These are phyloP conservation scores for Lichenothelia convexa DNA, from an alignment of 495 filamentous ascomycete species.

Conservation along the genomic window DNA sequence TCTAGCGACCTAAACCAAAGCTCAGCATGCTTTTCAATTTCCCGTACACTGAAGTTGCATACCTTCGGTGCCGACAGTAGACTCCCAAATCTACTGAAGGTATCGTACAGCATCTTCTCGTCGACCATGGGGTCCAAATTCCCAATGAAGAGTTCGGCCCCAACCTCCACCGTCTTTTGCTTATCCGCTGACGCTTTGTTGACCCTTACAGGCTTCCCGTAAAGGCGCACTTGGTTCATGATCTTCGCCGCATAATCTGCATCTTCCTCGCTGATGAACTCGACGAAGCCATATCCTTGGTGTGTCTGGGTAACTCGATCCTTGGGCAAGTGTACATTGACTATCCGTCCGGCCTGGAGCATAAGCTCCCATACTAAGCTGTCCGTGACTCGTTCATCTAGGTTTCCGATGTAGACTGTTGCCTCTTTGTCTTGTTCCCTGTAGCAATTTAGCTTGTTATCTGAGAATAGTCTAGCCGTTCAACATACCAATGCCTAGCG, in stretches of 20 bases:
- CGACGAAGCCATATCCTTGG: slow-evolving; percentile 97
- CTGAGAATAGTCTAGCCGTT: background rate
- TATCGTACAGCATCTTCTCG: slow-evolving; percentile 93
- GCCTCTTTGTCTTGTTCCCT: slow-evolving; percentile 99
- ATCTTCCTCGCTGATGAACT: slow-evolving; percentile 89
- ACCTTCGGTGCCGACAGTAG: slow-evolving; percentile 70
- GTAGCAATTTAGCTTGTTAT: slow-evolving; percentile 5
- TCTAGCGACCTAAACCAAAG: slow-evolving; percentile 74
- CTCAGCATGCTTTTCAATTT: too few relatives aligned
- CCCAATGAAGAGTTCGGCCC: slow-evolving; percentile 91
- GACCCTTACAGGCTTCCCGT: slow-evolving; percentile 86
- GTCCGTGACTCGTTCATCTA: slow-evolving; percentile 88
- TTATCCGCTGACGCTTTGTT: slow-evolving; percentile 96
- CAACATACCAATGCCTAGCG: slow-evolving; percentile 2
- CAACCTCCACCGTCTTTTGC: slow-evolving; percentile 88
- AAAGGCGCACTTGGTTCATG: slow-evolving; percentile 88
- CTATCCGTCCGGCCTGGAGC: slow-evolving; percentile 88
- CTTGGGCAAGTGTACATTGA: slow-evolving; percentile 94
- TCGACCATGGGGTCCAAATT: slow-evolving; percentile 91
- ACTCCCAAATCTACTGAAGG: slow-evolving; percentile 83
- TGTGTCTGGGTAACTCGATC: slow-evolving; percentile 92
- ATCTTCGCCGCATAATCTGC: slow-evolving; percentile 93
- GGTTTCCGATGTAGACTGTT: slow-evolving; percentile 94
- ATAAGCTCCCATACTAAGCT: slow-evolving; percentile 91
- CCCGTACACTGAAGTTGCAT: too few relatives aligned